Percentiles rank a stretch among this genome's conserved stretches.
Conservation (phyloP, 129 eudicot species). For the Tanacetum coccineum region DNA sequence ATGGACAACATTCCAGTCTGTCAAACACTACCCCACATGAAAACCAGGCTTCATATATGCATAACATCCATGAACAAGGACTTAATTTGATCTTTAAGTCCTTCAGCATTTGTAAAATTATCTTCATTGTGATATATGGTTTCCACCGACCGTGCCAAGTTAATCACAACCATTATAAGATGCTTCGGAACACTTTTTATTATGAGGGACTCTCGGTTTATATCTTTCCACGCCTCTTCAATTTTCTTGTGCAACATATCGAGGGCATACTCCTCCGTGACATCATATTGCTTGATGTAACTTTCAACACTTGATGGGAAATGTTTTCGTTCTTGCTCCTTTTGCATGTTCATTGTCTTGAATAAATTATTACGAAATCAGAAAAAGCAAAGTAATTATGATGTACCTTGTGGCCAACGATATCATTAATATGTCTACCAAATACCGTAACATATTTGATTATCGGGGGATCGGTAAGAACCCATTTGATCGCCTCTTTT, state of each 20-base stretch:
- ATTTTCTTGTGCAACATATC: conserved; percentile 23
- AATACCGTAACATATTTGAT: conserved; percentile 15
- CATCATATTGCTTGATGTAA: background rate
- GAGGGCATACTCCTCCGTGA: conserved; percentile 19
- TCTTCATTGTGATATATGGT: conserved; percentile 28
- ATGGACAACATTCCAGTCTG: too few relatives aligned
- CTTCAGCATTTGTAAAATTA: conserved; percentile 27
- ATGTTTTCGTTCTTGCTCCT: conserved; percentile 38
- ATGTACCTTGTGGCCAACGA: background rate
- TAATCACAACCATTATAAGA: conserved; percentile 17
- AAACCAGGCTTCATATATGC: background rate
- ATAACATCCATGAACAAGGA: background rate
- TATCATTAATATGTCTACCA: conserved; percentile 30
- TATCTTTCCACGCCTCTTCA: conserved; percentile 42
- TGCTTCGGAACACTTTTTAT: conserved; percentile 19
- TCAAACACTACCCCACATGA: too few relatives aligned
- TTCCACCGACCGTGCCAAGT: conserved; percentile 21
- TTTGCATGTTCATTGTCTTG: conserved; percentile 5
- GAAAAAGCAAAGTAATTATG: background rate
- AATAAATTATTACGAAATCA: background rate
- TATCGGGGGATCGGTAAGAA: conserved; percentile 12
- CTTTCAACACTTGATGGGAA: conserved; percentile 35
- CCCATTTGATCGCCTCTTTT: too few relatives aligned
- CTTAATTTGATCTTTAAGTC: conserved; percentile 1
- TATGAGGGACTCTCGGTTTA: conserved; percentile 25